Conservation (phyloP, 176 grass and related monocot species). For the bread wheat (Triticum aestivum) region DNA sequence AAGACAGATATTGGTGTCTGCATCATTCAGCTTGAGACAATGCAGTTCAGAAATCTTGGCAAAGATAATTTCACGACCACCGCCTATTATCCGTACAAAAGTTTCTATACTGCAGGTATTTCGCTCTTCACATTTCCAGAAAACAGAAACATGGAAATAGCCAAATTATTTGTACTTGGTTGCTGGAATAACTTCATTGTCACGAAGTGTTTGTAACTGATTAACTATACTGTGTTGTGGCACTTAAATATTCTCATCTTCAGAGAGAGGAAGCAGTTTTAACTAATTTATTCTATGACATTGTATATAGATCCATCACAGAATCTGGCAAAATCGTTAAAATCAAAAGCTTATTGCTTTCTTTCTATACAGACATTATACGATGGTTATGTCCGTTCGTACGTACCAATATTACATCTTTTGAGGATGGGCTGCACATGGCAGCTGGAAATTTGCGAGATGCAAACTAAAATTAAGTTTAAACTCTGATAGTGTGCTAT, state of each 20-base stretch:
- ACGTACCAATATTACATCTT: not conserved
- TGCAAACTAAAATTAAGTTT: not conserved
- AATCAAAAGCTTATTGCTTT: too few species aligned
- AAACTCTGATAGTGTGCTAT: not conserved
- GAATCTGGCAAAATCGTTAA: too few species aligned
- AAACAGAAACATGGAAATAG: not conserved
- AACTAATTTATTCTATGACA: not conserved
- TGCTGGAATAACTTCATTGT: not conserved
- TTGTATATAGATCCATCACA: too few species aligned
- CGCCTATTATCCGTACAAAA: constrained; percentile 29
- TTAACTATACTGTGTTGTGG: not conserved
- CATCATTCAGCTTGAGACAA: not conserved
- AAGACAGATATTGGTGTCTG: not conserved
- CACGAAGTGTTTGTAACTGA: not conserved
- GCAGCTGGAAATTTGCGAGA: not conserved
- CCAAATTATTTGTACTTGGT: not conserved
- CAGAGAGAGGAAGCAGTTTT: not conserved
- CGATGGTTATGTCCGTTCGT: too few species aligned
- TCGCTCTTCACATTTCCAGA: not conserved
- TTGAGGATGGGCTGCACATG: not conserved
- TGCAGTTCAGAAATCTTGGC: constrained; percentile 27
- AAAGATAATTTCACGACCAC: not conserved
- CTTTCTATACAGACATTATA: too few species aligned
- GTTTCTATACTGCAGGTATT: constrained; percentile 24
- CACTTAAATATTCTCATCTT: not conserved